Percentiles rank a stretch among this genome's conserved stretches.
Evolutionary conservation across 2,329 filamentous ascomycete species (phyloP).

Genomic region (Paraconiothyrium brasiliense): DNA sequence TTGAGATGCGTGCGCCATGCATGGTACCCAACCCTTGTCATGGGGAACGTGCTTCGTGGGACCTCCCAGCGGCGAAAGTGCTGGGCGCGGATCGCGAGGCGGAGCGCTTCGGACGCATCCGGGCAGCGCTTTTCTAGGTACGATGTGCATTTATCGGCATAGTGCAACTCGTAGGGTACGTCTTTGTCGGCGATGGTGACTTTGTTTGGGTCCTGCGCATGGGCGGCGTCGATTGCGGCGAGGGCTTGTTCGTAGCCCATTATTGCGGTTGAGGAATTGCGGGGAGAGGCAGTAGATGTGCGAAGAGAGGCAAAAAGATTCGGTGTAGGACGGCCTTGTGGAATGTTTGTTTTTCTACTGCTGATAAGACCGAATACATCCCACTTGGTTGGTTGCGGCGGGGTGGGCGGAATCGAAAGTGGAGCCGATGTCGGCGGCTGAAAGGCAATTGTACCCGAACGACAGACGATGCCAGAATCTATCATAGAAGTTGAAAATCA

Average conservation of each 20-base stretch:
- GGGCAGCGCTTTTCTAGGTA: constrained; percentile 73
- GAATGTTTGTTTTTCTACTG: background rate
- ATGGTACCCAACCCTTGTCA: constrained; percentile 79
- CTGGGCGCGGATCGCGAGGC: constrained; percentile 82
- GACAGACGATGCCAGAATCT: too few species aligned
- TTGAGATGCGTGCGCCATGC: constrained; percentile 79
- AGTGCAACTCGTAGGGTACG: constrained; percentile 81
- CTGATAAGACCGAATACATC: constrained; percentile 9
- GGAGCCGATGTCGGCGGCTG: background rate
- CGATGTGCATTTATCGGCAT: constrained; percentile 79
- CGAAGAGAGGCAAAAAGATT: background rate
- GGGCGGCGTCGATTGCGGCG: constrained; percentile 76
- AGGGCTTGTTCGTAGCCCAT: constrained; percentile 60
- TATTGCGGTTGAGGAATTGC: background rate
- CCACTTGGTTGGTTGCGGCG: constrained; percentile 5
- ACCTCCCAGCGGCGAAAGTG: constrained; percentile 89
- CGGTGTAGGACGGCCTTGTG: background rate
- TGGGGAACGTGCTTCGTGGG: constrained; percentile 75
- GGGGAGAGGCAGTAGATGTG: too few species aligned
- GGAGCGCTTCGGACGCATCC: constrained; percentile 71
- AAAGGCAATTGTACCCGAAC: background rate
- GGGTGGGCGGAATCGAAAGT: background rate
- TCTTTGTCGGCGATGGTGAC: constrained; percentile 54
- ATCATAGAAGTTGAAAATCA: too few species aligned
- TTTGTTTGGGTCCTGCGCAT: constrained; percentile 72